Percentiles rank a stretch among this genome's conserved stretches.
Evolutionary conservation across 345 rosid species (phyloP).

Genomic region (Camelina laxa): DNA sequence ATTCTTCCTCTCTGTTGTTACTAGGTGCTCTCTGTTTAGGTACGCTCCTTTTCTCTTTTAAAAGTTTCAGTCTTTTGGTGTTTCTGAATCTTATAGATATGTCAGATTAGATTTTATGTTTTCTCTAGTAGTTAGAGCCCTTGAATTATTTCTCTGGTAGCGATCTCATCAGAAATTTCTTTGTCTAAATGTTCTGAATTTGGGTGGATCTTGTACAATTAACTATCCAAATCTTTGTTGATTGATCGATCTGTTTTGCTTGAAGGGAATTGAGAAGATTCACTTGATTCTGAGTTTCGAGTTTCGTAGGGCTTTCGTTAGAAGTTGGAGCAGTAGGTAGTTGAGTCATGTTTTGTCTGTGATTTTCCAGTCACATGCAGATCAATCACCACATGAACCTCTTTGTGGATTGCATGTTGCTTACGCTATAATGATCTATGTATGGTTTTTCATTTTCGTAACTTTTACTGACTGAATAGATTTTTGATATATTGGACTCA

Average conservation of each 20-base stretch:
- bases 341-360: constrained; percentile 38
- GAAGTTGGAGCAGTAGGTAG: background rate
- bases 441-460: constrained; percentile 5
- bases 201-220: constrained; percentile 18
- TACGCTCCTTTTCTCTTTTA: background rate
- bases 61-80: background rate
- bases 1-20: background rate
- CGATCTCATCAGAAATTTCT: background rate
- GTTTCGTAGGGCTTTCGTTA: constrained; percentile 4
- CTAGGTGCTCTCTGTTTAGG: background rate
- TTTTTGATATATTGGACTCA: constrained; percentile 17
- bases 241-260: background rate
- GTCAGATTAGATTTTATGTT: background rate
- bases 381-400: background rate
- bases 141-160: background rate
- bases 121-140: background rate
- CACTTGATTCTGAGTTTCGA: background rate
- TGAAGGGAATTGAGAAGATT: background rate
- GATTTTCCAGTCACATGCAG: constrained; percentile 15
- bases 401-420: background rate
- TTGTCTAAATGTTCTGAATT: background rate
- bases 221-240: background rate
- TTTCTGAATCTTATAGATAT: background rate
- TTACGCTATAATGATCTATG: background rate
- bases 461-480: constrained; percentile 1